These are phyloP conservation scores for Aspergillus alliaceus DNA, from an alignment of 2,329 filamentous ascomycete genomes.

Conservation along the genomic window DNA sequence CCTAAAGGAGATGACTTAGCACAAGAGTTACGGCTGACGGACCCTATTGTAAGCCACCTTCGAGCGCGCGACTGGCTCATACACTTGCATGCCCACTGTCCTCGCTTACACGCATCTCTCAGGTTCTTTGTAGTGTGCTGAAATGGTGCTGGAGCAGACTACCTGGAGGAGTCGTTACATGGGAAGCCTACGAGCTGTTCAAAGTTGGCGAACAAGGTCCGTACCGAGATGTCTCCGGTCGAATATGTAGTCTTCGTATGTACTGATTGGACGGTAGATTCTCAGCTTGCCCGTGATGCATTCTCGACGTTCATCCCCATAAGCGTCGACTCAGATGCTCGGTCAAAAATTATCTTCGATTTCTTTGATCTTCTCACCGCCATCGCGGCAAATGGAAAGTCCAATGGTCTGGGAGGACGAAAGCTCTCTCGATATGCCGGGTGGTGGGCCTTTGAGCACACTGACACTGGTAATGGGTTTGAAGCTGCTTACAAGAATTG, in stretches of 20 bases:
- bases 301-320: conserved; percentile 96
- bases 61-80: not conserved
- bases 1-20: conserved; percentile 68
- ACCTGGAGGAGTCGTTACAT: conserved; percentile 86
- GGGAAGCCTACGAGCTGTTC: conserved; percentile 97
- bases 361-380: conserved; percentile 94
- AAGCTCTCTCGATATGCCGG: conserved; percentile 94
- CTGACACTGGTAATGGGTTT: conserved; percentile 84
- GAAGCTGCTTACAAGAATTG: conserved; percentile 91
- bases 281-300: conserved; percentile 83
- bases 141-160: conserved; percentile 99
- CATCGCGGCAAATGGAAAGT: conserved; percentile 88
- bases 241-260: conserved; percentile 4
- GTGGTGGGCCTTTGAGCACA: conserved; percentile 98
- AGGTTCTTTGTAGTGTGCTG: conserved; percentile 89
- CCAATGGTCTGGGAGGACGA: conserved; percentile 86
- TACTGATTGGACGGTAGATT: conserved; percentile 61
- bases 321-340: conserved; percentile 82
- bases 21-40: conserved; percentile 87
- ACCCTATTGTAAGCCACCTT: conserved; percentile 73
- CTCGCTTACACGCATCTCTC: conserved; percentile 9
- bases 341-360: conserved; percentile 87
- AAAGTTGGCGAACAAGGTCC: conserved; percentile 88
- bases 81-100: conserved; percentile 1
- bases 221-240: not conserved